Evolutionary conservation across 2,329 filamentous ascomycete species (phyloP), one percentile per base, ranked within the genome.

Genomic region (Stagonosporopsis vannaccii): DNA sequence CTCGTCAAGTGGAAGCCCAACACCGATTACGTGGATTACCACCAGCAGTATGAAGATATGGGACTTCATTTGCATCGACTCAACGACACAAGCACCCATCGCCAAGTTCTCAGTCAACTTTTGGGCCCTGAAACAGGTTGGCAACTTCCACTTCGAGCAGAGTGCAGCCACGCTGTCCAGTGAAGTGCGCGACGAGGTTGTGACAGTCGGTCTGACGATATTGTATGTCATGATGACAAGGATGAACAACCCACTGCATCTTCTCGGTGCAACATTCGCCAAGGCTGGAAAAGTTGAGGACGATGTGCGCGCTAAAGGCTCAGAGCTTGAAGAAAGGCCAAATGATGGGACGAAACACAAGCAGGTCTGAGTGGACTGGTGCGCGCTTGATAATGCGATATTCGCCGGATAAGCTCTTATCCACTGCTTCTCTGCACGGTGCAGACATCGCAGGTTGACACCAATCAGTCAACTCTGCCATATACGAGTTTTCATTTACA

Each of bases 31-130:
- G 4, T 68, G 65, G 63, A 61, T 62, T 9, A 41, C 62, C 6
- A 63, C 51, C 28, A 53, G 42, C 30, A 58, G 28, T 5, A 8
- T 65, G n/a, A 68, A 65, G 32, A 36, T 48, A 13, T 68, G 63
- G 65, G 52, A 65, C 23, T 67, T 64, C 17, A 43, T 68, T 2
- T 68, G 65, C 26, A 37, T 68, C 9, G 56, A 68, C 22, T 51
- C 54, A 11, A 41, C 25, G 1, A 60, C 60, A 3, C 65, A 68
- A 19, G 20, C 56, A 6, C 47, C 63, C 4, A 60, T 68, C 26
- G 65, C 65, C 6, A 65, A 63, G 39, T 59, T 68, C 36, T 49
- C 50, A 0, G 58, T 56, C 15, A 66, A 67, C 25, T 40, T 42
- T 15, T 68, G 63, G 63, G 60, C 62, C 1, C 4, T 67, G 19